A percentile compares a stretch with the other conserved stretches of the same genome.
phyloP scores from a whole-genome alignment of 2,329 filamentous ascomycete genomes.

The Fusarium temperatum region DNA sequence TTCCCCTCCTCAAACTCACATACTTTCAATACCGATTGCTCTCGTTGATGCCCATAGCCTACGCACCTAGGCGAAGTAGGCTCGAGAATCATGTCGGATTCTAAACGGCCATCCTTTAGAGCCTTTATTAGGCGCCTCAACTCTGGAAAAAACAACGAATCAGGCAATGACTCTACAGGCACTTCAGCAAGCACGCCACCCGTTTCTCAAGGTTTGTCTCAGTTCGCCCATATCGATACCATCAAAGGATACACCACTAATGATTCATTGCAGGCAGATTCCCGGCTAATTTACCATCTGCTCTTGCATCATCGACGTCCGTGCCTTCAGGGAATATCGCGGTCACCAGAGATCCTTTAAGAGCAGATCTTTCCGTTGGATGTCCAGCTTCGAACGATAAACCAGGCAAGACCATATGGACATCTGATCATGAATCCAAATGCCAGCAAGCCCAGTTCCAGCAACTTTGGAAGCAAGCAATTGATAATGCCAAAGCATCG shows the following conservation, averaged over 20 bases:
- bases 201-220: not conserved
- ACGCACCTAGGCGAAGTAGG: not conserved
- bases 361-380: no score
- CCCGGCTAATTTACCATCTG: not conserved
- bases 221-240: not conserved
- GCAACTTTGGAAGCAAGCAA: not conserved
- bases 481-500: accelerated
- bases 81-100: not conserved
- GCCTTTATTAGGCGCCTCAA: not conserved
- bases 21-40: accelerated
- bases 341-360: no score
- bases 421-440: accelerated
- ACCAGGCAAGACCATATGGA: no score
- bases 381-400: accelerated
- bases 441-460: not conserved
- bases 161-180: not conserved
- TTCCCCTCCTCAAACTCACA: not conserved
- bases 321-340: not conserved
- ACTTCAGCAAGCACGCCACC: no score
- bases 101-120: not conserved
- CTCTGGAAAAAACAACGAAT: not conserved
- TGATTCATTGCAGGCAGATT: accelerated
- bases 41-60: not conserved
- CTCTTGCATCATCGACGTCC: no score
- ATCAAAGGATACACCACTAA: not conserved